A percentile compares a stretch with the other conserved stretches of the same genome.
Conservation (phyloP, 108 stramenopile genomes). For the Cyclotella kingstonii region DNA sequence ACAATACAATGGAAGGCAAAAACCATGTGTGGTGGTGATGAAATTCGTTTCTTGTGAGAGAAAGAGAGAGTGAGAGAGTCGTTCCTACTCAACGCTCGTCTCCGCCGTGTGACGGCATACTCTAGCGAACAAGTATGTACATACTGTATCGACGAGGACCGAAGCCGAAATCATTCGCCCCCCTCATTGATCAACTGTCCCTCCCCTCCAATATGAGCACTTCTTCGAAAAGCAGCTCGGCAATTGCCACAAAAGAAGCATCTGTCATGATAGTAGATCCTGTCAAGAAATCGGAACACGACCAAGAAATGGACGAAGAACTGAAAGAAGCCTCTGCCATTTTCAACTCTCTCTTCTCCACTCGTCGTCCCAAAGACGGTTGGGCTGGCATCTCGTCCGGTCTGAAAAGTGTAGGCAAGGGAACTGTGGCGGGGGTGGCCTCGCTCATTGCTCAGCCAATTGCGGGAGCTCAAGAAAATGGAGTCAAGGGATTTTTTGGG, state of each 20-base stretch:
- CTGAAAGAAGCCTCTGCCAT: constrained; percentile 46
- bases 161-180: no score
- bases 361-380: constrained; percentile 81
- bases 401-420: constrained; percentile 73
- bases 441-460: constrained; percentile 82
- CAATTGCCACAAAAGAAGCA: not conserved
- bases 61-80: no score
- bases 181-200: no score
- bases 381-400: constrained; percentile 82
- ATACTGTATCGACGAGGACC: no score
- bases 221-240: no score
- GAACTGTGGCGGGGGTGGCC: constrained; percentile 75
- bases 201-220: no score
- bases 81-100: no score
- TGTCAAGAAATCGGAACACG: not conserved
- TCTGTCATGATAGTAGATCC: not conserved
- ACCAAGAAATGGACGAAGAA: constrained; percentile 35
- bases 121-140: no score
- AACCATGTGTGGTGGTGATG: no score
- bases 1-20: no score
- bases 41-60: no score
- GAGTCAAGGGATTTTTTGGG: constrained; percentile 72
- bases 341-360: constrained; percentile 73
- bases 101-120: no score
- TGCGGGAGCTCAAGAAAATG: constrained; percentile 79